Base-by-base conservation (phyloP, 1,284 basidiomycete species). In the Ganoderma sp. region DNA sequence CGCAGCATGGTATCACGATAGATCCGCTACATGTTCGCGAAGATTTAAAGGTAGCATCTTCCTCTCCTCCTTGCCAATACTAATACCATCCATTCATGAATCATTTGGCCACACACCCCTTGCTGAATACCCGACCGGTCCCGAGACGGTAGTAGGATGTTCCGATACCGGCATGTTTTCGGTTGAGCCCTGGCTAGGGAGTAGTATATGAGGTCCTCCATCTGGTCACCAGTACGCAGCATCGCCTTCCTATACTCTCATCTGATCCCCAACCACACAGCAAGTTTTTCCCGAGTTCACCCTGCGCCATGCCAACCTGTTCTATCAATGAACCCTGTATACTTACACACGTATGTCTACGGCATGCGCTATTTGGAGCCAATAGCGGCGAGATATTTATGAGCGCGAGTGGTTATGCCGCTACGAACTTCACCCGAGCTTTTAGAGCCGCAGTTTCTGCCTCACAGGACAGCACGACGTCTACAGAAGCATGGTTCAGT, bases 351-450 rank as follows among this genome's bases (percentile, higher is more conserved):
- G 45, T 64, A 28, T 57, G 37, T 19, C 41, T 42, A 28, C 63
- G 65, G 64, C 68, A 68, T 67, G 12, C 54, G 43, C 32, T 41
- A 41, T n/a, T 28, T 45, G 19, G 28, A 61, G 45, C 60, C 61
- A 63, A 52, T 64, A 28, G 63, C 22, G 17, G 22, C 42, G 37
- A 56, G 67, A 48, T 64, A 66, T 72, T 61, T 28, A 64, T 62
- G 39, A 42, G 14, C 43, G 17, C 50, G 45, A 64, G 34, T 34
- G 43, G 45, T 61, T 58, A 39, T 28, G 34, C 58, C 62, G 45
- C 52, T 32, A 69, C 71, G 71, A 70, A 50, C 41, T 65, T 32
- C 67, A 45, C 64, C 71, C 71, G 69, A 70, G 48, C 63, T 69
- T 72, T 69, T 43, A 57, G 65, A 60, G 58, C 41, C 32, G 22